These are phyloP conservation scores for Krasilnikovozyma curviuscula DNA, from an alignment of 768 basidiomycete genomes.

Conservation along the genomic window DNA sequence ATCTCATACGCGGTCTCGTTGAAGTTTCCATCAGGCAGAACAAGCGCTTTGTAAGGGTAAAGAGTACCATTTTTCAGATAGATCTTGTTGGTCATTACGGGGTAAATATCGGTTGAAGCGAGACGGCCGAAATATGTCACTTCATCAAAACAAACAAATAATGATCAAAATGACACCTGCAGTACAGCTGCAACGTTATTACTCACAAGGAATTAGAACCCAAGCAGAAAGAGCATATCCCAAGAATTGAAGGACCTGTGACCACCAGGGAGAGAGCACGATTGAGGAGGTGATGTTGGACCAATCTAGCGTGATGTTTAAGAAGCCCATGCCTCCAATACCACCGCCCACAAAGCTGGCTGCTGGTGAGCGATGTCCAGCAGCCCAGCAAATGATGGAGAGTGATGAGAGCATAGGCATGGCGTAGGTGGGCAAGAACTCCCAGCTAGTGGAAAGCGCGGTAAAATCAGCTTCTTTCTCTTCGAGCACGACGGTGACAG, in stretches of 20 bases:
- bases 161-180: background rate
- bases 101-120: background rate
- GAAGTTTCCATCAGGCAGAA: background rate
- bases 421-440: background rate
- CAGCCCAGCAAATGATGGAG: background rate
- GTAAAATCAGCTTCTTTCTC: background rate
- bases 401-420: background rate
- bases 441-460: background rate
- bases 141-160: too few species aligned
- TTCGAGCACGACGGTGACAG: too few species aligned
- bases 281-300: background rate
- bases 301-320: slow-evolving; percentile 1
- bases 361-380: background rate
- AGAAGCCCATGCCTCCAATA: background rate
- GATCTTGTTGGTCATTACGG: background rate
- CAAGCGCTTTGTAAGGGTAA: background rate
- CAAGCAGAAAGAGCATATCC: background rate
- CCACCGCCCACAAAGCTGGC: background rate
- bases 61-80: background rate
- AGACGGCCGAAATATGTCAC: background rate
- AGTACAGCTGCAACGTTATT: background rate
- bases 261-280: background rate
- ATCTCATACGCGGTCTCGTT: background rate
- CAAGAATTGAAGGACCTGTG: background rate
- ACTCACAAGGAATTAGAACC: background rate